A percentile compares a stretch with the other conserved stretches of the same genome.
These are phyloP conservation scores for Papiliotrema laurentii DNA, from an alignment of 1,284 basidiomycete genomes.

Conservation along the genomic window DNA sequence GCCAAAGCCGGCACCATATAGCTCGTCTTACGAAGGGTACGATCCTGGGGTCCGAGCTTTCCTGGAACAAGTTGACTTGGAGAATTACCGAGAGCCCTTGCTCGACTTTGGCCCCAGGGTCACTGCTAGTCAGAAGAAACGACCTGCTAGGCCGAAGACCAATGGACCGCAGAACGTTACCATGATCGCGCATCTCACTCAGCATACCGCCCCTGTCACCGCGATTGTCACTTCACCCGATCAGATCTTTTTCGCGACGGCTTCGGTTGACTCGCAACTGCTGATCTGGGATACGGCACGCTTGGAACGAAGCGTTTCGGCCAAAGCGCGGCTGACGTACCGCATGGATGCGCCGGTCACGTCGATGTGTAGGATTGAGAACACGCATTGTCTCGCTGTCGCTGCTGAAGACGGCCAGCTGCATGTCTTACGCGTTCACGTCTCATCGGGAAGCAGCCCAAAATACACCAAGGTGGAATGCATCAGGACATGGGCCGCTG, in stretches of 20 bases:
- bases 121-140: slow-evolving; percentile 71
- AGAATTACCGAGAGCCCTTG: slow-evolving; percentile 73
- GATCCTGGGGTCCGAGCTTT: slow-evolving; percentile 80
- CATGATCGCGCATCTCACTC: slow-evolving; percentile 77
- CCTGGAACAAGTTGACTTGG: slow-evolving; percentile 82
- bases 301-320: slow-evolving; percentile 66
- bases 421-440: slow-evolving; percentile 74
- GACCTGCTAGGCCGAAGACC: slow-evolving; percentile 53
- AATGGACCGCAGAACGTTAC: slow-evolving; percentile 57
- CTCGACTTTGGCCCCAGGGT: slow-evolving; percentile 84
- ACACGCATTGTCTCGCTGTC: slow-evolving; percentile 81
- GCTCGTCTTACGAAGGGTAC: slow-evolving; percentile 61
- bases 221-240: slow-evolving; percentile 85
- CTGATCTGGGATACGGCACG: slow-evolving; percentile 79
- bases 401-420: slow-evolving; percentile 80
- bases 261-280: slow-evolving; percentile 77
- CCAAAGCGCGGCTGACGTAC: slow-evolving; percentile 40
- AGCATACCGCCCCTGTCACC: slow-evolving; percentile 74
- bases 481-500: slow-evolving; percentile 48
- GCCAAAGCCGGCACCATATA: slow-evolving; percentile 29
- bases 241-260: slow-evolving; percentile 87
- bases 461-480: slow-evolving; percentile 74
- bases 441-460: slow-evolving; percentile 58
- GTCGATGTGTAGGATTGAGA: slow-evolving; percentile 73
- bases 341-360: slow-evolving; percentile 63